phyloP scores from a whole-genome alignment of 1,284 basidiomycete species.

The Tremellales sp. region DNA sequence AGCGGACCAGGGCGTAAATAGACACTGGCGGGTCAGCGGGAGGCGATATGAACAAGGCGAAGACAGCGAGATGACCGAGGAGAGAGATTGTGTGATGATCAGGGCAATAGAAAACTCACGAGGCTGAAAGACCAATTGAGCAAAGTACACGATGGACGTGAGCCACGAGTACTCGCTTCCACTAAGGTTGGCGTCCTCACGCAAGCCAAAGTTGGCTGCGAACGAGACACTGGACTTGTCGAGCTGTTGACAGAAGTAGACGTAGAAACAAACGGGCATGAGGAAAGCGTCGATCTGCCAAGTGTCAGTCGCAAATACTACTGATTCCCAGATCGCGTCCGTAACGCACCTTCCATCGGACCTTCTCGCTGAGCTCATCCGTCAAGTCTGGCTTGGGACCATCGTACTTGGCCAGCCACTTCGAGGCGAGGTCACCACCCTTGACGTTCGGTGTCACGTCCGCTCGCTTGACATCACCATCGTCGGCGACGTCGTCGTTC shows the following conservation, averaged over 20 bases:
- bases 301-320: too few species aligned
- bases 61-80: background rate
- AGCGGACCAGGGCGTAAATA: constrained; percentile 26
- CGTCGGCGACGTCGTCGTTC: background rate
- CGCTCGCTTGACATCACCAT: background rate
- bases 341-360: constrained; percentile 1
- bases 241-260: constrained; percentile 15
- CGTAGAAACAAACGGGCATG: constrained; percentile 1
- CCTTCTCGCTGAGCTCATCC: background rate
- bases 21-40: constrained; percentile 8
- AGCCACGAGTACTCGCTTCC: constrained; percentile 33
- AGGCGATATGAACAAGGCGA: background rate
- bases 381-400: constrained; percentile 2
- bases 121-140: constrained; percentile 37
- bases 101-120: constrained; percentile 8
- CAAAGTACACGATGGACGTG: constrained; percentile 32
- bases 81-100: too few species aligned
- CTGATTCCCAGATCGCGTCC: too few species aligned
- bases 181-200: constrained; percentile 18
- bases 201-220: constrained; percentile 24
- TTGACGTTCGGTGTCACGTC: background rate
- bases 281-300: background rate
- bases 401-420: constrained; percentile 1
- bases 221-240: constrained; percentile 32
- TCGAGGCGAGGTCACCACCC: background rate